Percentiles rank a stretch among this genome's conserved stretches.
Evolutionary conservation across 2,329 filamentous ascomycete species (phyloP).

Genomic region (Acarospora socialis): DNA sequence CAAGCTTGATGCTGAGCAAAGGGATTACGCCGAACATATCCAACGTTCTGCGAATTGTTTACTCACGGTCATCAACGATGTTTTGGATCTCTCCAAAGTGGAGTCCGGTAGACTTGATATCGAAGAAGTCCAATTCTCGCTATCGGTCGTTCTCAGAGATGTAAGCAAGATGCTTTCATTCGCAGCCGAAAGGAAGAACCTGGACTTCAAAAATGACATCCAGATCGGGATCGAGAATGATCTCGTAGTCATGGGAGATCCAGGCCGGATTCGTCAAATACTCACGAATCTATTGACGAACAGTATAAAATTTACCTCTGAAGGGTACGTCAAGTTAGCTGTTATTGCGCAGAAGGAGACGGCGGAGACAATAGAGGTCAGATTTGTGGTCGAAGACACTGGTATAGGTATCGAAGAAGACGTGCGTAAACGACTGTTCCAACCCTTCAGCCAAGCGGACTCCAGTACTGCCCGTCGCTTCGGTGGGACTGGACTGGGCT

Average conservation of each 20-base stretch:
- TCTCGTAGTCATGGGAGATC: constrained; percentile 62
- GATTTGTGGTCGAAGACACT: constrained; percentile 61
- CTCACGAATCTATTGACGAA: constrained; percentile 67
- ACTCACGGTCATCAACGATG: constrained; percentile 70
- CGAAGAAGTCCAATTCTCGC: constrained; percentile 66
- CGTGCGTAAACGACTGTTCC: constrained; percentile 57
- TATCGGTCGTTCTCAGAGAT: constrained; percentile 57
- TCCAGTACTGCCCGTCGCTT: constrained; percentile 66
- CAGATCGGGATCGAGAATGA: constrained; percentile 47
- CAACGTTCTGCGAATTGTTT: constrained; percentile 64
- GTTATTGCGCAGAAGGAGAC: constrained; percentile 51
- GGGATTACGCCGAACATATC: constrained; percentile 63
- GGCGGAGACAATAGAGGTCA: constrained; percentile 49
- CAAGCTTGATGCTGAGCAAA: constrained; percentile 52
- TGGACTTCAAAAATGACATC: constrained; percentile 54
- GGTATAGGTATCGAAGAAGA: constrained; percentile 73
- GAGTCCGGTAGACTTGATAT: constrained; percentile 65
- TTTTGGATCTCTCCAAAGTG: constrained; percentile 69
- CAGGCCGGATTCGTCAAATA: constrained; percentile 60
- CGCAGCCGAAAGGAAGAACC: constrained; percentile 58
- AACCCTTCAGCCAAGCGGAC: constrained; percentile 71
- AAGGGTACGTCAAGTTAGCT: constrained; percentile 52
- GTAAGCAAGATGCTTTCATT: constrained; percentile 69
- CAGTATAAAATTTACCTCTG: constrained; percentile 59
- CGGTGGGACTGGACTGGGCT: constrained; percentile 61